A percentile compares a stretch with the other conserved stretches of the same genome.
Evolutionary conservation across 257 asterid genomes (phyloP).

Genomic region (Jaltomata sinuosa): DNA sequence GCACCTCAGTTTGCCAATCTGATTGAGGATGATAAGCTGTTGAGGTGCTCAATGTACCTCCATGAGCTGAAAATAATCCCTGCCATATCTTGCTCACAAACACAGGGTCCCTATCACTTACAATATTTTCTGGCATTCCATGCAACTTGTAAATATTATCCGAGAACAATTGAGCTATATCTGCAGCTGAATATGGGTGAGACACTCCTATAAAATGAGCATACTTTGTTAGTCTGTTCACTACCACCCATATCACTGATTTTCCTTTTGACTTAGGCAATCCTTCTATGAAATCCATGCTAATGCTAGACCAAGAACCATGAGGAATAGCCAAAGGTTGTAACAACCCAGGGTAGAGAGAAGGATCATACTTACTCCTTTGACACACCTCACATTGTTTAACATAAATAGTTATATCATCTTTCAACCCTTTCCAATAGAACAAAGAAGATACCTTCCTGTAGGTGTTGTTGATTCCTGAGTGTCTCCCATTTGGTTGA

Average conservation of each 20-base stretch:
- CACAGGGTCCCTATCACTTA: neutral
- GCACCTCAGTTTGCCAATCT: neutral
- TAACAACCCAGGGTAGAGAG: neutral
- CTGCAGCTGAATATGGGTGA: neutral
- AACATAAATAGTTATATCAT: neutral
- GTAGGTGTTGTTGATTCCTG: neutral
- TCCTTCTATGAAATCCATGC: neutral
- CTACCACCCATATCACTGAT: too few species aligned
- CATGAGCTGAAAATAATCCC: neutral
- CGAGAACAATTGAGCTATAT: neutral
- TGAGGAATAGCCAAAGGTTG: neutral
- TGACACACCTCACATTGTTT: neutral
- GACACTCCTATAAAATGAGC: neutral
- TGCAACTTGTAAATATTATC: neutral
- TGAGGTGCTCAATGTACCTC: neutral
- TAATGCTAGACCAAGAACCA: neutral
- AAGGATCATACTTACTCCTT: neutral
- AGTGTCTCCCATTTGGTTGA: neutral
- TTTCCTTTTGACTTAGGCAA: neutral
- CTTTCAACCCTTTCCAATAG: neutral
- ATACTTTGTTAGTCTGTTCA: too few species aligned
- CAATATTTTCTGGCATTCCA: neutral
- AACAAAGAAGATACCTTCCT: neutral
- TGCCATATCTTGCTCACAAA: neutral
- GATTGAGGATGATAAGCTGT: neutral